A percentile compares a stretch with the other conserved stretches of the same genome.
Evolutionary conservation across 2,329 filamentous ascomycete genomes (phyloP).

Genomic region (Ophiocordyceps sinensis): DNA sequence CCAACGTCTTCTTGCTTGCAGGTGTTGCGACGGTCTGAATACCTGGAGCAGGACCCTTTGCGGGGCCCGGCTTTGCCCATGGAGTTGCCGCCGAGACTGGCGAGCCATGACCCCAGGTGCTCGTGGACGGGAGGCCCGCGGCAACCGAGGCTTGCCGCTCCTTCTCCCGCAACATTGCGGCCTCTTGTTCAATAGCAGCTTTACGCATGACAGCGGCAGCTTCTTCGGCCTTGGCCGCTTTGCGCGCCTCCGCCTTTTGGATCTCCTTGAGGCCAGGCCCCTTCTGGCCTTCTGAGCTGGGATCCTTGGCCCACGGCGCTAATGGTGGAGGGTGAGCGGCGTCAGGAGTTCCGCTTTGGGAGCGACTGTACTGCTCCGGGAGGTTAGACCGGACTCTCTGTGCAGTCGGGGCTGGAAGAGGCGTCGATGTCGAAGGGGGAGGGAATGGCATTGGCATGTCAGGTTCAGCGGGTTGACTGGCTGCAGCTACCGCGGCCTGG

Average conservation of each 20-base stretch:
- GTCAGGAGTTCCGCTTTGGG: conserved; percentile 66
- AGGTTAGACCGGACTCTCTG: conserved; percentile 74
- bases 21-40: conserved; percentile 9
- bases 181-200: conserved; percentile 66
- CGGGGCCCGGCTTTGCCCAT: conserved; percentile 50
- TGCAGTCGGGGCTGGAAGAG: conserved; percentile 75
- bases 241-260: conserved; percentile 86
- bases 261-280: conserved; percentile 93
- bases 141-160: conserved; percentile 36
- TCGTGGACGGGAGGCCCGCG: conserved; percentile 71
- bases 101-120: conserved; percentile 76
- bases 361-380: conserved; percentile 57
- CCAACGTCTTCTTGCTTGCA: conserved; percentile 69
- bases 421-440: conserved; percentile 61
- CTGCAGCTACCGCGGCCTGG: conserved; percentile 30
- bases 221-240: conserved; percentile 80
- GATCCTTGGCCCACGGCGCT: conserved; percentile 91
- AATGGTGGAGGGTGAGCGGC: conserved; percentile 50
- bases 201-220: conserved; percentile 63
- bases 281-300: conserved; percentile 53
- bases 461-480: conserved; percentile 31
- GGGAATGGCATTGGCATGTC: conserved; percentile 67
- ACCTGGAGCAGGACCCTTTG: conserved; percentile 21
- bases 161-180: conserved; percentile 41
- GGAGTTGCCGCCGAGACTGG: conserved; percentile 51